These are phyloP conservation scores for Yarrowia divulgata DNA, from an alignment of 805 yeast genomes.

Conservation along the genomic window DNA sequence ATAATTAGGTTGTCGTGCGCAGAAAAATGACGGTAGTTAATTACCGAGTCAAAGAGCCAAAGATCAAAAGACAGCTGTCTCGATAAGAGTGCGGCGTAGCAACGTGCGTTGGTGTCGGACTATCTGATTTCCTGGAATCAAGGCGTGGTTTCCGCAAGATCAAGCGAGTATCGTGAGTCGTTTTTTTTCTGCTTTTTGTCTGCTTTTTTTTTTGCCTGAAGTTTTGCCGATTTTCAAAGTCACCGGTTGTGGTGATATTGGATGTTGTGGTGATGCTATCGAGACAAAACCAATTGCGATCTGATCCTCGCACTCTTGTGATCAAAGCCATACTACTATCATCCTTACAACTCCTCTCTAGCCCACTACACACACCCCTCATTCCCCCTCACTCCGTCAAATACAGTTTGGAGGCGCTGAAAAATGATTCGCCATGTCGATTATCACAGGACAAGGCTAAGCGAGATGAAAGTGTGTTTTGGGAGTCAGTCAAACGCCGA, in stretches of 20 bases:
- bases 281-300: neutral
- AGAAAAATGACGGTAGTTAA: neutral
- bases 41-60: neutral
- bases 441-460: conserved; percentile 4
- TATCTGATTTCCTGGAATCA: too few relatives aligned
- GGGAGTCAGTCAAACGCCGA: neutral
- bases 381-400: neutral
- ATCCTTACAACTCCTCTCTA: neutral
- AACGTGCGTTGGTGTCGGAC: too few relatives aligned
- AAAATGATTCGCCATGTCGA: conserved; percentile 13
- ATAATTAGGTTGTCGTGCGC: conserved; percentile 2
- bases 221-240: too few relatives aligned
- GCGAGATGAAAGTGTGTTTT: conserved; percentile 23
- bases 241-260: too few relatives aligned
- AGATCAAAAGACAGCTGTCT: neutral
- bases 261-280: neutral
- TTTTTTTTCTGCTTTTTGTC: too few relatives aligned
- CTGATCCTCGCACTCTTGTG: neutral
- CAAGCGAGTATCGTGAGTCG: too few relatives aligned
- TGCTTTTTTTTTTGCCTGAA: too few relatives aligned
- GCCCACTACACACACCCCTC: neutral
- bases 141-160: too few relatives aligned
- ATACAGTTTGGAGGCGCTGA: neutral
- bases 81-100: conserved; percentile 7
- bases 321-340: neutral